These are phyloP conservation scores for Hortiboletus flavorubellus DNA, from an alignment of 768 basidiomycete genomes.

Conservation along the genomic window DNA sequence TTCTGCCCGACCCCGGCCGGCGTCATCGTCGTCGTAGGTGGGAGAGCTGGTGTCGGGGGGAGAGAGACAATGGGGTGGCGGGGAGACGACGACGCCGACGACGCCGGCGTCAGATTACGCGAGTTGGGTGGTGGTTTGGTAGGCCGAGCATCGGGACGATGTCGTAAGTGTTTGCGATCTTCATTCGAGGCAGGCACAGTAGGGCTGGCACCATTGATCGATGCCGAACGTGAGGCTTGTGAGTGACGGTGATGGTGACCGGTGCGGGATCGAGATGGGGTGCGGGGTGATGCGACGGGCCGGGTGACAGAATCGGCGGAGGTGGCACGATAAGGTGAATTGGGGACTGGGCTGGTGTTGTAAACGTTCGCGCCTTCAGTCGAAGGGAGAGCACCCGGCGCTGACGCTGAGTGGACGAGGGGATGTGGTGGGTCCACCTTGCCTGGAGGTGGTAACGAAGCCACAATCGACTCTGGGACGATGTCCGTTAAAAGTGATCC, in stretches of 20 bases:
- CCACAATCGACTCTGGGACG: slow-evolving; percentile 35
- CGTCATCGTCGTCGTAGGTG: slow-evolving; percentile 40
- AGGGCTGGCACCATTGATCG: slow-evolving; percentile 8
- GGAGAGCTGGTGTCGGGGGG: slow-evolving; percentile 31
- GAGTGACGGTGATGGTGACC: slow-evolving; percentile 6
- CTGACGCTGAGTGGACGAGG: slow-evolving; percentile 39
- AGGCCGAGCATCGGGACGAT: slow-evolving; percentile 13
- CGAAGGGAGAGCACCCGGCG: slow-evolving; percentile 39
- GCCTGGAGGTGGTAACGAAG: slow-evolving; percentile 23
- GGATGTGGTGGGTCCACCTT: slow-evolving; percentile 20
- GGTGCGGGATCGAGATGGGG: slow-evolving; percentile 24
- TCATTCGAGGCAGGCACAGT: slow-evolving; percentile 28
- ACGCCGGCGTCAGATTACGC: slow-evolving; percentile 52
- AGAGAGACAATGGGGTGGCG: slow-evolving; percentile 35
- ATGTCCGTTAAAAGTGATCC: slow-evolving; percentile 53
- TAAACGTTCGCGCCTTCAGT: slow-evolving; percentile 12
- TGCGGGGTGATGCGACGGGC: slow-evolving; percentile 12
- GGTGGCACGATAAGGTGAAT: slow-evolving; percentile 19
- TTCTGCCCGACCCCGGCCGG: slow-evolving; percentile 41
- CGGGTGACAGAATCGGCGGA: slow-evolving; percentile 26
- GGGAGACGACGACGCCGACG: slow-evolving; percentile 59
- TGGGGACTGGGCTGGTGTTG: slow-evolving; percentile 12
- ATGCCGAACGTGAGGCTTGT: slow-evolving; percentile 15
- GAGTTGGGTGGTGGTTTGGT: slow-evolving; percentile 36
- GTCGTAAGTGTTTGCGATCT: slow-evolving; percentile 22